Percentiles rank a stretch among this genome's conserved stretches.
phyloP scores from a whole-genome alignment of 2,329 filamentous ascomycete species.

The Sarocladium oryzae region DNA sequence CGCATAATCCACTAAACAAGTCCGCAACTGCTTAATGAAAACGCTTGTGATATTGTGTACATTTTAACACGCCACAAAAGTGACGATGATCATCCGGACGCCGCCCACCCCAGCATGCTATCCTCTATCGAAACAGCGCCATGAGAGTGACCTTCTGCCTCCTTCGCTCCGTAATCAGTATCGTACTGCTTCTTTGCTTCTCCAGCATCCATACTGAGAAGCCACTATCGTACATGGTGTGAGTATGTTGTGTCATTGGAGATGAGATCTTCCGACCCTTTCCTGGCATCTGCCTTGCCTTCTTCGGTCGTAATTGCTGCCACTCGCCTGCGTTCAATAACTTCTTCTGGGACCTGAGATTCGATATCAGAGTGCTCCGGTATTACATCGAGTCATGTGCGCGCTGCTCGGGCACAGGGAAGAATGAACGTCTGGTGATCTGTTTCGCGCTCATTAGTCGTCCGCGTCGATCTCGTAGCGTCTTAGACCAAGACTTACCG shows the following conservation, averaged over 20 bases:
- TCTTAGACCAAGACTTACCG: constrained; percentile 54
- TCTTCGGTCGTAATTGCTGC: neutral
- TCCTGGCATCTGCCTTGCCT: neutral
- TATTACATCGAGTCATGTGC: constrained; percentile 23
- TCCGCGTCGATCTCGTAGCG: neutral
- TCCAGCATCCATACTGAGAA: neutral
- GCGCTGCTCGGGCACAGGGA: constrained; percentile 28
- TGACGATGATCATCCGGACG: constrained; percentile 5
- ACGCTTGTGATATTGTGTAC: constrained; percentile 3
- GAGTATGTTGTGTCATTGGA: constrained; percentile 5
- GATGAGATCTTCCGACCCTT: constrained; percentile 5
- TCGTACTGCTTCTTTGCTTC: neutral
- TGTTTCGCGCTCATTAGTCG: constrained; percentile 15
- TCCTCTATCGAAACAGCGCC: constrained; percentile 9
- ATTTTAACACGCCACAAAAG: neutral
- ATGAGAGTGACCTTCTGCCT: neutral
- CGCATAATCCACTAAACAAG: neutral
- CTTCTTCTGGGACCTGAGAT: neutral
- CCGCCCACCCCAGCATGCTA: constrained; percentile 7
- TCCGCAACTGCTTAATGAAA: neutral
- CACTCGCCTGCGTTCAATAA: constrained; percentile 13
- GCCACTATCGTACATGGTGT: constrained; percentile 6
- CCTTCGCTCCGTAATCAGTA: constrained; percentile 2
- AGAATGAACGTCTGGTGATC: constrained; percentile 36
- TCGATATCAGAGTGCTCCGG: neutral